These are phyloP conservation scores for Parietichytrium sp. DNA, from an alignment of 108 stramenopile species.

Conservation along the genomic window DNA sequence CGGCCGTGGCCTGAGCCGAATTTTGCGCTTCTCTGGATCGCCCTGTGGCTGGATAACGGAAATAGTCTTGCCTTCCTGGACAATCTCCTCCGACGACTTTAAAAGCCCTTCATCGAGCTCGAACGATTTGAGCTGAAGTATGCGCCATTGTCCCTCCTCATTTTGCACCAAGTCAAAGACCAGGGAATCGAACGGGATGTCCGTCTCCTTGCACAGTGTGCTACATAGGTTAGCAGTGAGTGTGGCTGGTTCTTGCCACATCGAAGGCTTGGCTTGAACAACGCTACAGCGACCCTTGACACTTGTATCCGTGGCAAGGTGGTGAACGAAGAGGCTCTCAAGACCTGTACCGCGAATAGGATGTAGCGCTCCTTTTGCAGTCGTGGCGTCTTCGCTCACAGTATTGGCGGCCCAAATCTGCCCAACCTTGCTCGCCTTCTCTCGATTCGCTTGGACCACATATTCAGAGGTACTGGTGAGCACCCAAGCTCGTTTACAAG, in stretches of 20 bases:
- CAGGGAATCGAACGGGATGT: not conserved
- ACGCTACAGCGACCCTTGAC: not conserved
- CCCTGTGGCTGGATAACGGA: not conserved
- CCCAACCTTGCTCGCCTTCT: not conserved
- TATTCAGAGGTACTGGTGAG: slow-evolving; percentile 35
- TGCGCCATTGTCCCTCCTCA: not conserved
- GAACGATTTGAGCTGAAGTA: slow-evolving; percentile 14
- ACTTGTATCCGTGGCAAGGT: slow-evolving; percentile 9
- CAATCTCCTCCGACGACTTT: not conserved
- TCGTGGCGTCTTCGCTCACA: not conserved
- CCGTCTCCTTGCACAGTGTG: not conserved
- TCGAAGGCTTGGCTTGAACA: not conserved
- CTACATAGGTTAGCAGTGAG: not conserved
- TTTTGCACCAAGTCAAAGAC: not conserved
- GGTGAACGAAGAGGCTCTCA: not conserved
- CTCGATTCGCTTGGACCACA: not conserved
- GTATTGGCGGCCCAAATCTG: not conserved
- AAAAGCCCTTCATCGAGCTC: not conserved
- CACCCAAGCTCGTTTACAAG: not conserved
- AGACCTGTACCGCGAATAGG: not conserved
- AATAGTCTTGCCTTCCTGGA: not conserved
- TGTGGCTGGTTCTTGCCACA: not conserved
- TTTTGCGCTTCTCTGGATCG: not conserved
- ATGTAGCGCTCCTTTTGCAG: not conserved
- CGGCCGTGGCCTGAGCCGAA: too few relatives aligned